Conservation (phyloP, 2,329 filamentous ascomycete genomes). For the Ceratocystis destructans region DNA sequence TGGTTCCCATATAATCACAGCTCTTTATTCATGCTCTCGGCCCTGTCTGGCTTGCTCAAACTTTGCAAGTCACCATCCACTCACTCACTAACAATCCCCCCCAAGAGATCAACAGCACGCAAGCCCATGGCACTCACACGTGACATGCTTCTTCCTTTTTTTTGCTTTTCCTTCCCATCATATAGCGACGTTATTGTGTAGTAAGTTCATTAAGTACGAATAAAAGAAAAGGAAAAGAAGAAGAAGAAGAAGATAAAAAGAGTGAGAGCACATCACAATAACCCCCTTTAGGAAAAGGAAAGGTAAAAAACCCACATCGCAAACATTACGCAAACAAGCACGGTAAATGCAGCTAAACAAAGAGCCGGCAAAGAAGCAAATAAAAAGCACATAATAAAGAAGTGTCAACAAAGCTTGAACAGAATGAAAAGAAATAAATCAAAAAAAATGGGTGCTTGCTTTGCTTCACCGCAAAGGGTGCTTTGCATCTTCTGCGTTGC, state of each 20-base stretch:
- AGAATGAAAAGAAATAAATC: slow-evolving; percentile 10
- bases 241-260: not conserved
- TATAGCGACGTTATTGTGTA: not conserved
- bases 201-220: slow-evolving; percentile 2
- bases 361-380: not conserved
- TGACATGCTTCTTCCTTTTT: not conserved
- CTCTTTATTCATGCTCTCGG: not conserved
- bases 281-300: not conserved
- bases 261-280: not conserved
- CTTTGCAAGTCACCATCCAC: not conserved
- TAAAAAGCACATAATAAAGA: not conserved
- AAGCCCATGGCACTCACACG: not conserved
- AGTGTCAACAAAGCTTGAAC: not conserved
- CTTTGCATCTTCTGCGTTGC: slow-evolving; percentile 65
- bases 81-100: not conserved
- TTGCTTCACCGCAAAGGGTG: slow-evolving; percentile 46
- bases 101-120: not conserved
- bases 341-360: not conserved
- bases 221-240: not conserved
- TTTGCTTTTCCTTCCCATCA: not conserved
- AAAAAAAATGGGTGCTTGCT: not conserved
- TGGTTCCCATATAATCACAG: not conserved
- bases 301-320: not conserved
- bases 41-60: not conserved
- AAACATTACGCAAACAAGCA: slow-evolving; percentile 2